Evolutionary conservation across 306 rosid species (phyloP).

Genomic region (Geum urbanum): DNA sequence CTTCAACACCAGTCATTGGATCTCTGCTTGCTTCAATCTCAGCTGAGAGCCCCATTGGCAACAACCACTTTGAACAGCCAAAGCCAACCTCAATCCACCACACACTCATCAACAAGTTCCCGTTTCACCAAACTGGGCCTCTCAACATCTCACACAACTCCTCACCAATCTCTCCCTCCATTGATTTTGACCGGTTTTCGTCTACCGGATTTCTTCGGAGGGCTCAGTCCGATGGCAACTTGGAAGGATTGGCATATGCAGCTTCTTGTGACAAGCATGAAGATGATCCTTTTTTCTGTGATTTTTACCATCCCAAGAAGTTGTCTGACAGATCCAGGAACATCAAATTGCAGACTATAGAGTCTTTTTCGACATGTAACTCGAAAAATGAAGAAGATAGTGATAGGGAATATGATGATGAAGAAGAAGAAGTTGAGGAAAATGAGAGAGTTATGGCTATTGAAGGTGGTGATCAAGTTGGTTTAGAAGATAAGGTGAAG

Average conservation of each 20-base stretch:
- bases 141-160: slow-evolving; percentile 44
- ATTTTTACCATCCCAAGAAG: slow-evolving; percentile 22
- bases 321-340: slow-evolving; percentile 28
- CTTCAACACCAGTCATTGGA: slow-evolving; percentile 88
- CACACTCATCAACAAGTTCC: slow-evolving; percentile 28
- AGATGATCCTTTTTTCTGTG: slow-evolving; percentile 33
- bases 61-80: slow-evolving; percentile 38
- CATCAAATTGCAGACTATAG: slow-evolving; percentile 49
- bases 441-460: slow-evolving; percentile 11
- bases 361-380: slow-evolving; percentile 36
- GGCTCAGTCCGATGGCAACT: slow-evolving; percentile 81
- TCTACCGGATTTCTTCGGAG: slow-evolving; percentile 58
- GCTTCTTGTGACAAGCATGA: slow-evolving; percentile 33
- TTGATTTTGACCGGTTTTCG: slow-evolving; percentile 31
- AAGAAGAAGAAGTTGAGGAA: slow-evolving; percentile 19
- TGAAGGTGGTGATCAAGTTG: slow-evolving; percentile 4
- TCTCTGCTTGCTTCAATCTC: slow-evolving; percentile 59
- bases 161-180: slow-evolving; percentile 74
- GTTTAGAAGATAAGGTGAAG: slow-evolving; percentile 20
- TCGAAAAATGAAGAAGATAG: slow-evolving; percentile 41
- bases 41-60: slow-evolving; percentile 38
- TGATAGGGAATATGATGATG: slow-evolving; percentile 36
- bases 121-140: slow-evolving; percentile 37
- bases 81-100: slow-evolving; percentile 33
- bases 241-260: slow-evolving; percentile 44